A percentile compares a stretch with the other conserved stretches of the same genome.
Evolutionary conservation across 2,329 filamentous ascomycete genomes (phyloP).

Genomic region (Monosporascus sp.): DNA sequence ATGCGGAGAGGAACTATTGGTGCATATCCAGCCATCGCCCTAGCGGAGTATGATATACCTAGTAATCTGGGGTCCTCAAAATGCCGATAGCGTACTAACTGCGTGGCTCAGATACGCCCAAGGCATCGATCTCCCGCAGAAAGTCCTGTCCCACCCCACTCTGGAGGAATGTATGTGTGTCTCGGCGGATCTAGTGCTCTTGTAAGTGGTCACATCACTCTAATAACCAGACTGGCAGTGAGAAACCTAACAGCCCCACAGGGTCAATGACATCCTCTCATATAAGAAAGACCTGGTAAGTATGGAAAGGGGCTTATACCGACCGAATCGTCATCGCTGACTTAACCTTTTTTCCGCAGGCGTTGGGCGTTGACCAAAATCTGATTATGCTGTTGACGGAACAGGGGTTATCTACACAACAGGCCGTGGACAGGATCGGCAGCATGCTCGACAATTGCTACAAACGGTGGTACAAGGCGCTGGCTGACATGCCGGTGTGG

Average conservation of each 20-base stretch:
- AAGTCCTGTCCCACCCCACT: conserved; percentile 4
- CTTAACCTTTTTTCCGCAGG: conserved; percentile 1
- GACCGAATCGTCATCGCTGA: not conserved
- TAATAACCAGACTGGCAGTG: not conserved
- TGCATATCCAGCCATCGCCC: conserved; percentile 4
- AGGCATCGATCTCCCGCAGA: conserved; percentile 3
- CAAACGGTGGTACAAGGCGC: conserved; percentile 10
- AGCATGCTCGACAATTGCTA: conserved; percentile 8
- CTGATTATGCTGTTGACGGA: conserved; percentile 5
- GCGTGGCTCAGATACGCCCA: not conserved
- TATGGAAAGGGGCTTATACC: not conserved
- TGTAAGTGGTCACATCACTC: conserved; percentile 3
- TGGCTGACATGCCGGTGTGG: conserved; percentile 6
- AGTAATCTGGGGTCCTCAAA: too few species aligned
- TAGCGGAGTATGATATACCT: conserved; percentile 1
- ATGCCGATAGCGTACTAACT: too few species aligned
- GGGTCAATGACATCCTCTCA: conserved; percentile 6
- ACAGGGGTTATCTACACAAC: conserved; percentile 5
- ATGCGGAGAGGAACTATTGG: conserved; percentile 9
- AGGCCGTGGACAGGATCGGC: conserved; percentile 9
- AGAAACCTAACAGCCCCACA: not conserved
- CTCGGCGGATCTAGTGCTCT: conserved; percentile 7
- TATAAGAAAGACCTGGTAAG: conserved; percentile 7
- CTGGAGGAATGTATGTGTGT: conserved; percentile 10
- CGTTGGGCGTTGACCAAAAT: conserved; percentile 9